Evolutionary conservation across 2,329 filamentous ascomycete species (phyloP).

Genomic region (Exophiala lecanii-corni): DNA sequence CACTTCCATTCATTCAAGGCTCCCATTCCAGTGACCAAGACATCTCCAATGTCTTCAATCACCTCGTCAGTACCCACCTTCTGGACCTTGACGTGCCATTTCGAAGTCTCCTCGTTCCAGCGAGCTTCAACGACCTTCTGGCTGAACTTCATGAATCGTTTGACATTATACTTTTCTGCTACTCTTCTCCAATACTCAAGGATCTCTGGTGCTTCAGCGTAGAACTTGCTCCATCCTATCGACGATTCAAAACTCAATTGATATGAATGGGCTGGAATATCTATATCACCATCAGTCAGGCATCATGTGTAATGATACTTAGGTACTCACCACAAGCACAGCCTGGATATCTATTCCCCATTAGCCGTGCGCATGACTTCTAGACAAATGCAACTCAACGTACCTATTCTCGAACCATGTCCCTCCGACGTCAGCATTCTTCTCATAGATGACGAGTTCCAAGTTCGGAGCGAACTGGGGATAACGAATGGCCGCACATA

Average conservation of each 20-base stretch:
- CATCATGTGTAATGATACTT: too few species aligned
- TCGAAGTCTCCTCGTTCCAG: slow-evolving; percentile 24
- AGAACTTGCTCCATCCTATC: slow-evolving; percentile 24
- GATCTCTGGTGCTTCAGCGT: slow-evolving; percentile 26
- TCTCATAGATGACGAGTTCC: slow-evolving; percentile 28
- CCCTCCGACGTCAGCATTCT: slow-evolving; percentile 32
- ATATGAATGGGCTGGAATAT: slow-evolving; percentile 23
- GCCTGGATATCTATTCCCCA: slow-evolving; percentile 21
- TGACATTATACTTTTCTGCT: slow-evolving; percentile 24
- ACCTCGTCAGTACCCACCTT: slow-evolving; percentile 17
- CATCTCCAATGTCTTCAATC: slow-evolving; percentile 41
- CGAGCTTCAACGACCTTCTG: slow-evolving; percentile 26
- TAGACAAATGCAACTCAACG: too few species aligned
- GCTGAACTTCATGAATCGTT: slow-evolving; percentile 28
- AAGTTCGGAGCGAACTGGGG: slow-evolving; percentile 17
- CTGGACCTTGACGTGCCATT: slow-evolving; percentile 24
- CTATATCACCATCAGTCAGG: slow-evolving; percentile 5
- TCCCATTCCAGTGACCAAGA: slow-evolving; percentile 55
- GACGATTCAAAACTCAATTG: slow-evolving; percentile 20
- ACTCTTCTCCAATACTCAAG: slow-evolving; percentile 23
- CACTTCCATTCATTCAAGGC: slow-evolving; percentile 52
- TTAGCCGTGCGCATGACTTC: too few species aligned
- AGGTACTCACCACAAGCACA: slow-evolving; percentile 18
- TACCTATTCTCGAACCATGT: slow-evolving; percentile 29
- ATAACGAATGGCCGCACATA: slow-evolving; percentile 22